Evolutionary conservation across 805 yeast genomes (phyloP).

Genomic region (Metschnikowia matae): DNA sequence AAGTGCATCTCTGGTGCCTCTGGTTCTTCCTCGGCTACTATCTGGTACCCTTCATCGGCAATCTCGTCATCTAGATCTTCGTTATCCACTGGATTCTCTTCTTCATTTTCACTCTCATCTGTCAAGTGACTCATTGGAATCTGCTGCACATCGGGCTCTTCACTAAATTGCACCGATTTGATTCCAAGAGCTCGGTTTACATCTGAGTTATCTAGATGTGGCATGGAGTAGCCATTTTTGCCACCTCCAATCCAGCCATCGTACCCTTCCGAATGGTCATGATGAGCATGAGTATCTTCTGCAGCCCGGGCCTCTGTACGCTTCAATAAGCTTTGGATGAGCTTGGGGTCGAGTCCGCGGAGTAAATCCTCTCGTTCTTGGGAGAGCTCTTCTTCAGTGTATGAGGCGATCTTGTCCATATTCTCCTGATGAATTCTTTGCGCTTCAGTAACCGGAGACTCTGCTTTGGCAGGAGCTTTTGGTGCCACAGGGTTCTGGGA

Average conservation of each 20-base stretch:
- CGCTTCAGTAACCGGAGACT: conserved; percentile 43
- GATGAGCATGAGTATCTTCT: conserved; percentile 23
- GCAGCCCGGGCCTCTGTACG: conserved; percentile 49
- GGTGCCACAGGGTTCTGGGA: not conserved
- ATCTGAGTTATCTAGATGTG: conserved; percentile 32
- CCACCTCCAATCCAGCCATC: conserved; percentile 42
- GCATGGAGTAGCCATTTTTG: conserved; percentile 33
- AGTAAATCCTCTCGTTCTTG: conserved; percentile 64
- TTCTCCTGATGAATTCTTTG: conserved; percentile 78
- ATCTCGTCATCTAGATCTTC: conserved; percentile 39
- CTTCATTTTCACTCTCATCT: conserved; percentile 21
- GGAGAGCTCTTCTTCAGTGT: conserved; percentile 64
- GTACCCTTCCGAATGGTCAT: conserved; percentile 38
- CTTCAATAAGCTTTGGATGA: conserved; percentile 54
- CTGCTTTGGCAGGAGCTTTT: not conserved
- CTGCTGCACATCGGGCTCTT: conserved; percentile 6
- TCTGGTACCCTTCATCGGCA: conserved; percentile 41
- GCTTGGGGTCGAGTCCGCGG: conserved; percentile 62
- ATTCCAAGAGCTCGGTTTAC: conserved; percentile 38
- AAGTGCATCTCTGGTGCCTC: conserved; percentile 57
- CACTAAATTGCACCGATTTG: conserved; percentile 17
- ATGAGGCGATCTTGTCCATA: conserved; percentile 51
- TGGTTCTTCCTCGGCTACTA: conserved; percentile 36
- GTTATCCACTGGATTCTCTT: conserved; percentile 20
- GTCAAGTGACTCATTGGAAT: conserved; percentile 13